Percentiles rank a stretch among this genome's conserved stretches.
Evolutionary conservation across 306 rosid genomes (phyloP).

Genomic region (Cicer judaicum): DNA sequence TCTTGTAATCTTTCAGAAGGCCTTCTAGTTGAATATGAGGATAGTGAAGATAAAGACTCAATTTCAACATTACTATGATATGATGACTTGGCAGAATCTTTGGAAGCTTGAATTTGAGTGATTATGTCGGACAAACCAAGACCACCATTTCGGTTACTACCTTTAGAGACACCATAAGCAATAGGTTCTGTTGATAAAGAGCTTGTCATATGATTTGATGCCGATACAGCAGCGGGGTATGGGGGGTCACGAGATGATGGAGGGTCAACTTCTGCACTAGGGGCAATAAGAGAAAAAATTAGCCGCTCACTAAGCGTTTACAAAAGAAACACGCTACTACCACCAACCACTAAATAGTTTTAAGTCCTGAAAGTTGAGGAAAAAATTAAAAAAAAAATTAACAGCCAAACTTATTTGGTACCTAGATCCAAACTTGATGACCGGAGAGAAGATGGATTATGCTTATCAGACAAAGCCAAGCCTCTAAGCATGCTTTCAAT

Average conservation of each 20-base stretch:
- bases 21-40: constrained; percentile 70
- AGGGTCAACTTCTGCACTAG: constrained; percentile 99
- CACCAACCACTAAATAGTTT: constrained; percentile 34
- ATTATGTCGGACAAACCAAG: constrained; percentile 94
- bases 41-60: constrained; percentile 60
- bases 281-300: constrained; percentile 78
- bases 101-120: constrained; percentile 97
- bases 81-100: constrained; percentile 75
- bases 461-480: constrained; percentile 85
- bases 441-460: constrained; percentile 66
- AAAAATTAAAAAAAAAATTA: constrained; percentile 41
- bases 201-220: constrained; percentile 74
- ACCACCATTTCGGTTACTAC: constrained; percentile 85
- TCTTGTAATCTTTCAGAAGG: constrained; percentile 70
- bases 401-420: constrained; percentile 64
- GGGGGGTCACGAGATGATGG: constrained; percentile 99
- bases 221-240: constrained; percentile 86
- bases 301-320: constrained; percentile 68
- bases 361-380: constrained; percentile 25
- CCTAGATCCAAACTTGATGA: constrained; percentile 99
- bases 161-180: constrained; percentile 66
- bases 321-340: constrained; percentile 19
- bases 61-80: constrained; percentile 61
- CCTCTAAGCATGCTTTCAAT: constrained; percentile 99
- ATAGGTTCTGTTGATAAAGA: constrained; percentile 72